Base-by-base conservation (phyloP, 345 rosid species). In the Kernera saxatilis region DNA sequence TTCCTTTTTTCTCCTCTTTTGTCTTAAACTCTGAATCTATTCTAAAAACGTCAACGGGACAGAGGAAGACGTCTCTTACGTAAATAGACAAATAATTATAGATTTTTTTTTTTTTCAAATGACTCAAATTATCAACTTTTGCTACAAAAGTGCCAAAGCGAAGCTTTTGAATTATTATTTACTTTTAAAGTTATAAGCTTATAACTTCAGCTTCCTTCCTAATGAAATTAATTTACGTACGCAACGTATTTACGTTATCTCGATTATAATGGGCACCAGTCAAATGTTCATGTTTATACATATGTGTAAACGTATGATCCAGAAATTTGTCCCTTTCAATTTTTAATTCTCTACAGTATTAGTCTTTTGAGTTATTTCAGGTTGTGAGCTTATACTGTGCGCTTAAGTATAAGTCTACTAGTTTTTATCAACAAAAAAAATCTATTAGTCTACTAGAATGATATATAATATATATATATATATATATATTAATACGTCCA, bases 11-110 rank as follows among this genome's bases (percentile, higher is more conserved):
- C 56, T 43, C 13, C n/a, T 43, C 15, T 21, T 60, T 67, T 13
- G 49, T 52, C 35, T 61, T 25, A 61, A 43, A 69, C 70, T 53
- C 25, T 75, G 74, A 53, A 75, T 58, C 73, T 67, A 32, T 59
- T 59, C 4, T 27, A 39, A 29, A 37, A 66, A 43, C 44, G 67
- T 67, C 53, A 49, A 65, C 36, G 32, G 40, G 39, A 65, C 14
- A 37, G 26, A 48, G 59, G 44, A 37, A 57, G 61, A 73, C 61
- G 72, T 49, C 53, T 73, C 77, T 56, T 30, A 65, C 60, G 37
- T 57, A 58, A 40, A 57, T 17, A 37, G 22, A 56, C n/a, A 26
- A 35, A 18, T 46, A 35, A 4, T 8, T 48, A 30, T 33, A 46
- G 1, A 21, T 45, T 8, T 27, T 19, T 14, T 46, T 21, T 4